Base-by-base conservation (phyloP, 2,329 filamentous ascomycete species). In the Colletotrichum plurivorum region DNA sequence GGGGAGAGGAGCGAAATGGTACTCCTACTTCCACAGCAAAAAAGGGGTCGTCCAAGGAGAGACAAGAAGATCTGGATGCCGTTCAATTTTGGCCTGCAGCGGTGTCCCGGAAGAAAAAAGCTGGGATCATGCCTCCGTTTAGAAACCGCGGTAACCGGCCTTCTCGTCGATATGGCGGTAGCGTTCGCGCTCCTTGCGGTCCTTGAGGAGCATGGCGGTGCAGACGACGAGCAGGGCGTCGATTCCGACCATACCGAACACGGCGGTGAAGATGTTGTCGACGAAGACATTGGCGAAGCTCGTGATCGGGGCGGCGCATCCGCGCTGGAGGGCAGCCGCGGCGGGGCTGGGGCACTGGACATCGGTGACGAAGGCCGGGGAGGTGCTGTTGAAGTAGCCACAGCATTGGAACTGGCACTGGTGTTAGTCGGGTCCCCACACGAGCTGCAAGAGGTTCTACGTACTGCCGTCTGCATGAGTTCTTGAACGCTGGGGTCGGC, bases 91-190 rank as follows among this genome's bases (percentile, higher is more conserved):
- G 31, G 58, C 43, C 27, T 31, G 57, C 67, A 41, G 54, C 51
- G 53, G 36, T 46, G 49, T 58, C 58, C 46, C 49, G 15, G 43
- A 36, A 46, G 46, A 39, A 25, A 18, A 64, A 49, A 22, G 22
- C 36, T 43, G 31, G 20, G n/a, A 16, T 20, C 41, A 31, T 49
- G 43, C 52, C 18, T 43, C 45, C 45, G 31, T 10, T 77, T 87
- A 88, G 39, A 84, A 80, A 59, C 85, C 79, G 70, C 79, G 80
- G 72, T 82, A 81, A 60, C 90, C 89, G 71, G 81, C 88, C 88
- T 96, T 96, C 85, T 94, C 90, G 76, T 95, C 93, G 75, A 96
- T 95, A 76, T 93, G 87, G 68, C 90, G 88, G 82, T 94, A 96
- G 69, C 93, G 87, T 80, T 93, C 90, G 75, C 89, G 89, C 83